Conservation (phyloP, 1,139 yeast species). For the Hyphopichia khmerensis region DNA sequence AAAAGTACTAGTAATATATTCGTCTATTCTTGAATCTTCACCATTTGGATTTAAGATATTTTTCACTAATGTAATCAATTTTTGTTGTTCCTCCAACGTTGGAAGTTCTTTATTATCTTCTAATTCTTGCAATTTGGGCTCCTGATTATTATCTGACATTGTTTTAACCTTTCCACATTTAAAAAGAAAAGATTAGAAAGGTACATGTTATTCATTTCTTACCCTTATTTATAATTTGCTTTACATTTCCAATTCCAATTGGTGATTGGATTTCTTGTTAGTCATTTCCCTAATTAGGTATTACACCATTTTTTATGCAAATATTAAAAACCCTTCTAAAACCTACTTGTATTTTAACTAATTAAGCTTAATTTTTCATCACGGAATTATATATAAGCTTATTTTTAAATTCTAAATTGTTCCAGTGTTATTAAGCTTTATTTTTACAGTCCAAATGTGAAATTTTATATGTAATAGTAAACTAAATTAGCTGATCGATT, state of each 20-base stretch:
- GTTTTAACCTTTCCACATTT: neutral
- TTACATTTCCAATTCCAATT: neutral
- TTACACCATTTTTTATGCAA: no score
- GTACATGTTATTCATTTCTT: no score
- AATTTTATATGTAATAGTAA: no score
- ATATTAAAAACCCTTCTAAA: no score
- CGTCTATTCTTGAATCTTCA: constrained; percentile 25
- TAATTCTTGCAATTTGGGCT: neutral
- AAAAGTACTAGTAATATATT: constrained; percentile 29
- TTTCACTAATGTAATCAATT: constrained; percentile 14
- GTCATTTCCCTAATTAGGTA: neutral
- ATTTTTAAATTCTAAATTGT: no score
- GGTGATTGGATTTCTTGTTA: neutral
- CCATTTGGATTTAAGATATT: constrained; percentile 29
- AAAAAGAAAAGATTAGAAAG: no score
- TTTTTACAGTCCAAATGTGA: no score
- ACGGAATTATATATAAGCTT: no score
- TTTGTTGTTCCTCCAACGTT: constrained; percentile 18
- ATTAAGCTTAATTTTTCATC: no score
- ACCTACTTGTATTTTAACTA: no score
- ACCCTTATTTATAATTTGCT: neutral
- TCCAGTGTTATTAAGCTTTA: no score
- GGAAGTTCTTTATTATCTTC: constrained; percentile 6
- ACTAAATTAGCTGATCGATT: no score
- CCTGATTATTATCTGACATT: constrained; percentile 1